phyloP scores from a whole-genome alignment of 2,329 filamentous ascomycete genomes.

The Alternaria sp. region DNA sequence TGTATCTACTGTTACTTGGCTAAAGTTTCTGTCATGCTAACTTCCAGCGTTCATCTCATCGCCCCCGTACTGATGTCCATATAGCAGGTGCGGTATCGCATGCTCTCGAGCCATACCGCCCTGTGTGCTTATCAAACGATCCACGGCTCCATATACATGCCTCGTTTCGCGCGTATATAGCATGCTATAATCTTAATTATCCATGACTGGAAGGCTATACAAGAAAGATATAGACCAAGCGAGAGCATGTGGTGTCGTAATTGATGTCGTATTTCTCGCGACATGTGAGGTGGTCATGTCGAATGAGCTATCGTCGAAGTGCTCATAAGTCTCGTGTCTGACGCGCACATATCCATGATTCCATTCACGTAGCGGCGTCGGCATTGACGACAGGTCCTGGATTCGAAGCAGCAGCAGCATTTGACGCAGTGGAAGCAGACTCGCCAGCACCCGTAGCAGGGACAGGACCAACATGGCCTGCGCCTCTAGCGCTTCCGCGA shows the following conservation, averaged over 20 bases:
- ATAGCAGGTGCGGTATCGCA: not conserved
- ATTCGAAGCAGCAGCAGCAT: constrained; percentile 18
- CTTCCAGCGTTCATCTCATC: not conserved
- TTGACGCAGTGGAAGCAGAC: constrained; percentile 19
- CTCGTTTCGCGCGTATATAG: not conserved
- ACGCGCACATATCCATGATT: no score
- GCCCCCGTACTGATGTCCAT: not conserved
- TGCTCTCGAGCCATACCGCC: not conserved
- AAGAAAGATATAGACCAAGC: constrained; percentile 3
- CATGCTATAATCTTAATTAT: not conserved
- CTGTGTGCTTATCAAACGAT: not conserved
- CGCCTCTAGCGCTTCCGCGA: constrained; percentile 46
- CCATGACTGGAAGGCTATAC: constrained; percentile 1
- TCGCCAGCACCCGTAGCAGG: constrained; percentile 19
- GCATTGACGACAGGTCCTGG: constrained; percentile 19
- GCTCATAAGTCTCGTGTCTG: not conserved
- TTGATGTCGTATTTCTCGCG: not conserved
- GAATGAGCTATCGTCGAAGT: not conserved
- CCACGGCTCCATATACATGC: not conserved
- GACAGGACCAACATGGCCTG: constrained; percentile 30
- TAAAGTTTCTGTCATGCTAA: not conserved
- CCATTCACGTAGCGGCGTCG: constrained; percentile 19
- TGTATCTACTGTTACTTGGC: not conserved
- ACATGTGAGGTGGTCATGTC: not conserved
- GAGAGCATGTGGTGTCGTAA: not conserved